Evolutionary conservation across 805 yeast genomes (phyloP).

Genomic region (Lachancea cidri): DNA sequence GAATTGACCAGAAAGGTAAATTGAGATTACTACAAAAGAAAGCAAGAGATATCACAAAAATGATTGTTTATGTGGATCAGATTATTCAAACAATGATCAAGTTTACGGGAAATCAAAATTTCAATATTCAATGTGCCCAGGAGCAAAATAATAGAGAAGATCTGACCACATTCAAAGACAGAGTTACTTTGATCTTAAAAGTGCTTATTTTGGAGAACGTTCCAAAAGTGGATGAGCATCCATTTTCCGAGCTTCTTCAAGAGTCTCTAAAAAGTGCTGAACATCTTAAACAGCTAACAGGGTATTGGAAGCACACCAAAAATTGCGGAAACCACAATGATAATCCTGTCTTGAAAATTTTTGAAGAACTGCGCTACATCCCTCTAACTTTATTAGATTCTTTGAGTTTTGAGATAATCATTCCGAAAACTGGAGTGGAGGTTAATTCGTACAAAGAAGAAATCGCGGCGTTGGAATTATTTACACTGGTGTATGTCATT

Average conservation of each 20-base stretch:
- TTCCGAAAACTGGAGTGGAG: neutral
- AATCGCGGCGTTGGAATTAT: constrained; percentile 6
- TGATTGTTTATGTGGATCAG: constrained; percentile 6
- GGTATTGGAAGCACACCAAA: constrained; percentile 4
- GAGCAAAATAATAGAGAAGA: constrained; percentile 1
- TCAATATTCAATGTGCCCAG: constrained; percentile 1
- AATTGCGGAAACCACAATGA: neutral
- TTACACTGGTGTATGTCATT: constrained; percentile 9
- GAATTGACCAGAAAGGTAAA: neutral
- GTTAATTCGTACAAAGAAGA: constrained; percentile 3
- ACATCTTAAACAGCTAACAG: neutral
- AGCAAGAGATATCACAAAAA: constrained; percentile 1
- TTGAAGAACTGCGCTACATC: constrained; percentile 1
- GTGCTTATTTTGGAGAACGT: constrained; percentile 5
- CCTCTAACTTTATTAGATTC: constrained; percentile 5
- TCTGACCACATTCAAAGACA: neutral
- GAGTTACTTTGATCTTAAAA: constrained; percentile 3
- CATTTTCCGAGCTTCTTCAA: constrained; percentile 2
- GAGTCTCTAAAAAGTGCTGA: constrained; percentile 1
- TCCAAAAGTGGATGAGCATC: constrained; percentile 1
- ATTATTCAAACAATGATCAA: constrained; percentile 2
- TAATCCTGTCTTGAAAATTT: constrained; percentile 2
- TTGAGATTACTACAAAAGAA: neutral
- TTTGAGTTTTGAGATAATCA: constrained; percentile 3
- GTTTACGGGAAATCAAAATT: constrained; percentile 1